These are phyloP conservation scores for Grammothele lineata DNA, from an alignment of 768 basidiomycete genomes.

Conservation along the genomic window DNA sequence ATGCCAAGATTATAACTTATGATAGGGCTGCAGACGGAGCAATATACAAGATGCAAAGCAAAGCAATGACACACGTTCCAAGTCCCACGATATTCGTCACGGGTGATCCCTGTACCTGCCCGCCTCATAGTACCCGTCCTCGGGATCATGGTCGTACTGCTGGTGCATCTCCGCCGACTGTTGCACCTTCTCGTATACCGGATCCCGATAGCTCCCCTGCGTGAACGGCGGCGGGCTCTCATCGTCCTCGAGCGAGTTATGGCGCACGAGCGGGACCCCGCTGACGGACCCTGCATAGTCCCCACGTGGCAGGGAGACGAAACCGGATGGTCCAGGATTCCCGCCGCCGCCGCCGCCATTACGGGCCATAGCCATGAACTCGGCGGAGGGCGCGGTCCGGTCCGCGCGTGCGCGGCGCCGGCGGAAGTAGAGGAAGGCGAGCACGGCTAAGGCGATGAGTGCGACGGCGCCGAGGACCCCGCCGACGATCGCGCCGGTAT, in stretches of 20 bases:
- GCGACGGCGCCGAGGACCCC: slow-evolving; percentile 46
- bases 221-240: slow-evolving; percentile 23
- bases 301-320: not conserved
- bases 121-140: no score
- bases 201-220: slow-evolving; percentile 18
- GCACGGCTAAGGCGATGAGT: slow-evolving; percentile 17
- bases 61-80: no score
- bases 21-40: no score
- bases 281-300: not conserved
- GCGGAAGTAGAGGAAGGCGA: slow-evolving; percentile 37
- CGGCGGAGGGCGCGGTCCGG: slow-evolving; percentile 53
- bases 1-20: no score
- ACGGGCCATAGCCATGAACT: slow-evolving; percentile 35
- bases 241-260: slow-evolving; percentile 8
- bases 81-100: no score
- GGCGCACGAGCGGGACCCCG: slow-evolving; percentile 3
- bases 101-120: no score
- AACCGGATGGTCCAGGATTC: not conserved
- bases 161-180: slow-evolving; percentile 14
- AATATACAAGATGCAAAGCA: no score
- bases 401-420: slow-evolving; percentile 32
- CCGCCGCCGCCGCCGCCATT: not conserved
- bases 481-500: slow-evolving; percentile 49
- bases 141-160: no score
- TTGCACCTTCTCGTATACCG: slow-evolving; percentile 22